Percentiles rank a stretch among this genome's conserved stretches.
These are phyloP conservation scores for Fusarium goolgardi DNA, from an alignment of 2,329 filamentous ascomycete genomes.

Conservation along the genomic window DNA sequence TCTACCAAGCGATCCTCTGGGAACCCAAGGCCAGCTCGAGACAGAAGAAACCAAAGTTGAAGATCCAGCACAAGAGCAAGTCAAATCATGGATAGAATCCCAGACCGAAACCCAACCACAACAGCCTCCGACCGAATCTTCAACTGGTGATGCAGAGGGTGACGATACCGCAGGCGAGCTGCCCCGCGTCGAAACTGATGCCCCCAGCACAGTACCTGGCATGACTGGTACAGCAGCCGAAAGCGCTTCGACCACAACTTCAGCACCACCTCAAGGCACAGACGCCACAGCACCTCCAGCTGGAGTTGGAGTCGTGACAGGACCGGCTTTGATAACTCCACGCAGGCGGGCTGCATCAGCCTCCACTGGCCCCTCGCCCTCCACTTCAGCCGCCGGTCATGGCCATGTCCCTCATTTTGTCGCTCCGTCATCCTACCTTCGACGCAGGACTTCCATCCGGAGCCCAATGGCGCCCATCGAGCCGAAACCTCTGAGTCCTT, in stretches of 20 bases:
- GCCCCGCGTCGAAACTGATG: slow-evolving; percentile 32
- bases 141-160: slow-evolving; percentile 21
- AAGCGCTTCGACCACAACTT: slow-evolving; percentile 26
- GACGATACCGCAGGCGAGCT: slow-evolving; percentile 33
- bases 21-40: slow-evolving; percentile 12
- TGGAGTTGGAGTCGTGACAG: slow-evolving; percentile 20
- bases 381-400: slow-evolving; percentile 42
- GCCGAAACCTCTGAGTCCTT: slow-evolving; percentile 63
- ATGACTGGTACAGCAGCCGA: slow-evolving; percentile 24
- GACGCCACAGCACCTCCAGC: slow-evolving; percentile 3
- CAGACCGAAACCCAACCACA: slow-evolving; percentile 31
- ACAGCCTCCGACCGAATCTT: slow-evolving; percentile 25
- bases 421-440: slow-evolving; percentile 70
- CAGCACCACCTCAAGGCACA: slow-evolving; percentile 23
- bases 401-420: slow-evolving; percentile 65
- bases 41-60: slow-evolving; percentile 13
- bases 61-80: slow-evolving; percentile 26
- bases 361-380: slow-evolving; percentile 37
- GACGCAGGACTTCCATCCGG: slow-evolving; percentile 52
- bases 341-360: slow-evolving; percentile 39
- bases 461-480: slow-evolving; percentile 55
- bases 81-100: slow-evolving; percentile 38
- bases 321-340: slow-evolving; percentile 38
- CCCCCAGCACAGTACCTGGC: slow-evolving; percentile 21
- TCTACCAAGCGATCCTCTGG: slow-evolving; percentile 15